Evolutionary conservation across 192 early-diverging fungal genomes (phyloP).

Genomic region (Coemansia sp.): DNA sequence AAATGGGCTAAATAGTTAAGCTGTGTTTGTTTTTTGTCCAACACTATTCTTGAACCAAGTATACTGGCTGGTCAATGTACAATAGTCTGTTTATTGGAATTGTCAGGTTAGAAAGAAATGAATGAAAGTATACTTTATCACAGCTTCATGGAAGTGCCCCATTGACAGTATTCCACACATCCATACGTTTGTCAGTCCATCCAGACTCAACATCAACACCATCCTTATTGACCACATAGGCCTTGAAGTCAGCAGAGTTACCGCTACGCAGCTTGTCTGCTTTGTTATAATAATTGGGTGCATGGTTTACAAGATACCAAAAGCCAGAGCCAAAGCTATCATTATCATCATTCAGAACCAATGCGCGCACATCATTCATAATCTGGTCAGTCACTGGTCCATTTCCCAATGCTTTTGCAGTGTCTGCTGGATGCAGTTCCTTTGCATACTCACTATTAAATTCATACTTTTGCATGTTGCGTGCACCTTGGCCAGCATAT

Average conservation of each 20-base stretch:
- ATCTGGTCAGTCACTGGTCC: neutral
- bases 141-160: neutral
- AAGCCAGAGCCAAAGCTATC: conserved; percentile 55
- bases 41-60: no score
- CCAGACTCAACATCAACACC: conserved; percentile 1
- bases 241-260: conserved; percentile 31
- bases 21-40: no score
- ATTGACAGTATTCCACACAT: conserved; percentile 36
- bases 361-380: conserved; percentile 32
- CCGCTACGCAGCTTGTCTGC: conserved; percentile 21
- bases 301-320: conserved; percentile 43
- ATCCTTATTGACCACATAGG: conserved; percentile 34
- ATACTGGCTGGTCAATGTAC: no score
- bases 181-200: conserved; percentile 25
- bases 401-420: neutral
- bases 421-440: conserved; percentile 12
- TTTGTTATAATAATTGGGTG: conserved; percentile 25
- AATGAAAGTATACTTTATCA: no score
- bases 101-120: no score
- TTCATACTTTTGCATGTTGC: conserved; percentile 36
- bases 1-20: no score
- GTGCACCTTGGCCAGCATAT: conserved; percentile 31
- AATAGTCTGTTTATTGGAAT: no score
- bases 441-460: conserved; percentile 33
- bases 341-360: conserved; percentile 39